Evolutionary conservation across 768 basidiomycete species (phyloP).

Genomic region (Boletus vinaceobasis): DNA sequence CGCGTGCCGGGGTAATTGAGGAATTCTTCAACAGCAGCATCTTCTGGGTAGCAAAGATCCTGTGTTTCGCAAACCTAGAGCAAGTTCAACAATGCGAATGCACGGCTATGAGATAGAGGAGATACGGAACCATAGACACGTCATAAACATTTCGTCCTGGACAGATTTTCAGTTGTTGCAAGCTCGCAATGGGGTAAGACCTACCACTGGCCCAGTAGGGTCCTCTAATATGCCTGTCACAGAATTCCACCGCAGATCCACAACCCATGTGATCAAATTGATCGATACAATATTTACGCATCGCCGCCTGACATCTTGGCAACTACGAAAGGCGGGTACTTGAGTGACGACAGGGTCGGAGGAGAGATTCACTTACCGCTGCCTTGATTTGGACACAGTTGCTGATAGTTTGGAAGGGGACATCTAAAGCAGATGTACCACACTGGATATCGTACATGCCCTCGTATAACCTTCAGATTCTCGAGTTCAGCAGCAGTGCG

Average conservation of each 20-base stretch:
- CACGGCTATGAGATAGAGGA: not conserved
- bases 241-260: conserved; percentile 63
- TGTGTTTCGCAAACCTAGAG: conserved; percentile 23
- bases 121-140: conserved; percentile 44
- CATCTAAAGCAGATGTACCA: conserved; percentile 46
- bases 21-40: conserved; percentile 40
- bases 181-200: conserved; percentile 1
- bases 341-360: not conserved
- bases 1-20: conserved; percentile 46
- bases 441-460: conserved; percentile 51
- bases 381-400: conserved; percentile 51
- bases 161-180: not conserved
- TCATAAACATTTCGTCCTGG: conserved; percentile 53
- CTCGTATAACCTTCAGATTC: conserved; percentile 32
- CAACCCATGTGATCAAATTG: conserved; percentile 64
- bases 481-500: not conserved
- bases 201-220: conserved; percentile 39
- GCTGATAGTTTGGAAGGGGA: conserved; percentile 45
- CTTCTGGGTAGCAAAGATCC: conserved; percentile 39
- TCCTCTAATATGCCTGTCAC: conserved; percentile 50
- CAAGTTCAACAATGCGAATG: conserved; percentile 1
- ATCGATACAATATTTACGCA: conserved; percentile 60
- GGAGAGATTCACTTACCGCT: conserved; percentile 38
- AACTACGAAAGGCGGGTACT: conserved; percentile 38
- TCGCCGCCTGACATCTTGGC: conserved; percentile 60